Conservation (phyloP, 2,329 filamentous ascomycete genomes). For the Corinectria fuckeliana region DNA sequence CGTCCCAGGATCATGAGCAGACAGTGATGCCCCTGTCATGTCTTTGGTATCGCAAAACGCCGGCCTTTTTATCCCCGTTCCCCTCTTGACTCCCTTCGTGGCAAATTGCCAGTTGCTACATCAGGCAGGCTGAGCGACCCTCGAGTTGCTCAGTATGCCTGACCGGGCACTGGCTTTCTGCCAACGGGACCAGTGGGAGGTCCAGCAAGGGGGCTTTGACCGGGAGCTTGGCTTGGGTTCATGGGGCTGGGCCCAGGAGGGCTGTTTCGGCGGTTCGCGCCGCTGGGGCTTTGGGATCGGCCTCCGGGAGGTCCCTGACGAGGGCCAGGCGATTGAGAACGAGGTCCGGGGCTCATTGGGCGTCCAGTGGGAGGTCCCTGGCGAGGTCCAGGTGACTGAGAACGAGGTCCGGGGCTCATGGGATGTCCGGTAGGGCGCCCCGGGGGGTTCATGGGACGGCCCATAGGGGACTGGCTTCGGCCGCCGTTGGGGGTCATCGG, state of each 20-base stretch:
- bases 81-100: conserved; percentile 27
- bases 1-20: conserved; percentile 33
- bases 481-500: conserved; percentile 41
- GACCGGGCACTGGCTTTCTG: conserved; percentile 64
- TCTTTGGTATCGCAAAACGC: conserved; percentile 41
- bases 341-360: conserved; percentile 49
- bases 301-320: conserved; percentile 36
- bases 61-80: conserved; percentile 36
- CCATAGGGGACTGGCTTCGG: conserved; percentile 42
- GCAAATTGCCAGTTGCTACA: conserved; percentile 22
- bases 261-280: conserved; percentile 49
- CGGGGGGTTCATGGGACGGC: conserved; percentile 38
- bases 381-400: conserved; percentile 55
- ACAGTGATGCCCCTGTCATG: conserved; percentile 30
- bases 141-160: conserved; percentile 51
- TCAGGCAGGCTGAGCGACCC: conserved; percentile 12
- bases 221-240: conserved; percentile 48
- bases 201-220: conserved; percentile 42
- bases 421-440: conserved; percentile 38
- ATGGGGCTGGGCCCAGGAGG: conserved; percentile 56
- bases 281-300: conserved; percentile 51
- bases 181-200: conserved; percentile 50
- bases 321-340: conserved; percentile 33
- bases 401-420: conserved; percentile 45
- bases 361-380: conserved; percentile 40